Evolutionary conservation across 2,329 filamentous ascomycete species (phyloP).

Genomic region (Phaeomoniella chlamydospora): DNA sequence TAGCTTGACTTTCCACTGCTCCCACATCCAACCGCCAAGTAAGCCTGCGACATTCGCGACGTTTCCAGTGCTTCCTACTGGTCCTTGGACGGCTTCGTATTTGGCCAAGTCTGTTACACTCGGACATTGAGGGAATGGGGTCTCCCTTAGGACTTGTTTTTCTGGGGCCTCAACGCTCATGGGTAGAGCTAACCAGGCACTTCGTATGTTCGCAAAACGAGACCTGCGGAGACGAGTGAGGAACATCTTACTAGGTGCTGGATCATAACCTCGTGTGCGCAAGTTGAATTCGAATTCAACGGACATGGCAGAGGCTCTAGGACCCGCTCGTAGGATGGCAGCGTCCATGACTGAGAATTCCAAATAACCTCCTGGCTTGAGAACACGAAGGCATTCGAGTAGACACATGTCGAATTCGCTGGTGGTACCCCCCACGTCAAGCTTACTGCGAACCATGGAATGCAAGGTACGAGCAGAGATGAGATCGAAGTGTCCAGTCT

Average conservation of each 20-base stretch:
- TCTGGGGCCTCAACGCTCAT: conserved; percentile 47
- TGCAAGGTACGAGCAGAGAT: conserved; percentile 82
- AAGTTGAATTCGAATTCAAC: conserved; percentile 89
- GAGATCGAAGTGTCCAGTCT: conserved; percentile 74
- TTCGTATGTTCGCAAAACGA: conserved; percentile 67
- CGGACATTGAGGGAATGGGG: conserved; percentile 14
- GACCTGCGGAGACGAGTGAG: conserved; percentile 57
- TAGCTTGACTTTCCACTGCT: conserved; percentile 84
- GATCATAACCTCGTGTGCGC: conserved; percentile 79
- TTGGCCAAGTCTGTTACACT: conserved; percentile 17
- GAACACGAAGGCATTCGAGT: conserved; percentile 72
- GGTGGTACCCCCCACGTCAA: conserved; percentile 47
- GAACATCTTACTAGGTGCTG: conserved; percentile 68
- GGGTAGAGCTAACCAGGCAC: conserved; percentile 80
- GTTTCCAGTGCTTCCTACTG: conserved; percentile 53
- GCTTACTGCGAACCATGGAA: conserved; percentile 58
- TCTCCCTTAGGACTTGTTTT: conserved; percentile 26
- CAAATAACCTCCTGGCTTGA: conserved; percentile 85
- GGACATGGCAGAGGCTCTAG: conserved; percentile 63
- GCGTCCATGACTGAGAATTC: conserved; percentile 86
- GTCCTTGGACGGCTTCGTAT: conserved; percentile 42
- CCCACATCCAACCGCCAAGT: conserved; percentile 82
- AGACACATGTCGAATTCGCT: conserved; percentile 86
- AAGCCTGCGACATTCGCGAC: conserved; percentile 66
- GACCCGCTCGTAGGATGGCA: conserved; percentile 74